Base-by-base conservation (phyloP, 345 rosid genomes). In the Litchi chinensis region DNA sequence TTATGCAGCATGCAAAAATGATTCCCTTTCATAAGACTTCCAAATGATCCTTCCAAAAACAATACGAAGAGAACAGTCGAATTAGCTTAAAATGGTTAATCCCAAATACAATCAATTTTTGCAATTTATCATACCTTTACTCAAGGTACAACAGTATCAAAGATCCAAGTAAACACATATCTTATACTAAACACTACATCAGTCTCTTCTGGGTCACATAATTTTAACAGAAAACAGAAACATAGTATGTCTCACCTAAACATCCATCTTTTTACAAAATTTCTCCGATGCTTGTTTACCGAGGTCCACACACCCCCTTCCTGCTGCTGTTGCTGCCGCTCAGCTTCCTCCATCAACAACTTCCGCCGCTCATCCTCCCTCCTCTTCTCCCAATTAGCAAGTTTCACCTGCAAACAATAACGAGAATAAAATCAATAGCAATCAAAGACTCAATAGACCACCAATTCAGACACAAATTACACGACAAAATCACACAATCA, bases 321-420 rank as follows among this genome's bases (percentile, higher is more conserved):
- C 82, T 93, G 91, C 86, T 92, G 90, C 78, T 64, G 77, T 83
- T 91, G 91, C 86, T 92, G 91, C 79, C 62, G 76, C 85, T 91
- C 90, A 75, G 95, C 98, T 88, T 95, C 97, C 76, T 85, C 87
- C 82, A 89, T 84, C 91, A 95, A 87, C 82, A 93, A 84, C 84
- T 83, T 91, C 77, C 85, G 77, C n/a, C 87, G 75, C 79, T 90
- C 89, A 75, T 89, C 73, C 83, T 95, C 98, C 79, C 98, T 89
- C 37, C 50, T 89, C 85, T 85, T 88, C 89, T 93, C 94, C 98
- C 98, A 95, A 18, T 89, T 87, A 18, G 84, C 88, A 76, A 93
- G 86, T 37, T 84, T 92, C 75, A 84, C 85, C 98, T 93, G 77
- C 68, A 76, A 32, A 69, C 57, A 6, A 11, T 5, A 82, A n/a